Percentiles rank a stretch among this genome's conserved stretches.
These are phyloP conservation scores for Casuarina equisetifolia DNA, from an alignment of 306 rosid species.

Conservation along the genomic window DNA sequence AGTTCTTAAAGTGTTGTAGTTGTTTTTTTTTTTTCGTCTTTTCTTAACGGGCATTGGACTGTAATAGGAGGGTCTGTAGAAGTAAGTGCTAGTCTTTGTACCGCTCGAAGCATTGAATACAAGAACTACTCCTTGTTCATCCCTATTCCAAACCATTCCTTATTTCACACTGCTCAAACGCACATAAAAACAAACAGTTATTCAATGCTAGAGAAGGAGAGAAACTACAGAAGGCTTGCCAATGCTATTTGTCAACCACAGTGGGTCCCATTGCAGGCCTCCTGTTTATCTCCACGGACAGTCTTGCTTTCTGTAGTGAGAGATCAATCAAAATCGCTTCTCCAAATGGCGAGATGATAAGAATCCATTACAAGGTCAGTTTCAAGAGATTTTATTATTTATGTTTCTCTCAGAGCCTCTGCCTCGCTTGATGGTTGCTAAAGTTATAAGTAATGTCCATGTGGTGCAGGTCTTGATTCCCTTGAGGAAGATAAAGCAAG, in stretches of 20 bases:
- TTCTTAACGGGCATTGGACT: too few species aligned
- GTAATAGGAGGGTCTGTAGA: too few species aligned
- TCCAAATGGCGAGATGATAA: constrained; percentile 42
- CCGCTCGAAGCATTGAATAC: too few species aligned
- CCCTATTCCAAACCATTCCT: too few species aligned
- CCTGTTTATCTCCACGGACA: constrained; percentile 74
- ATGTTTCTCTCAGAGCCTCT: not conserved
- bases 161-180: too few species aligned
- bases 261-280: constrained; percentile 34
- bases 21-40: too few species aligned
- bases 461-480: constrained; percentile 50
- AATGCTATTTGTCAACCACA: too few species aligned
- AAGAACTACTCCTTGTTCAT: too few species aligned
- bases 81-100: too few species aligned
- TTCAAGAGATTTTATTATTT: not conserved
- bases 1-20: too few species aligned
- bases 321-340: constrained; percentile 58
- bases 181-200: constrained; percentile 42
- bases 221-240: too few species aligned
- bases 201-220: too few species aligned
- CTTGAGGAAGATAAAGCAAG: constrained; percentile 33
- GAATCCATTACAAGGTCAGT: constrained; percentile 59
- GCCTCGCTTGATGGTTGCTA: constrained; percentile 3
- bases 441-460: not conserved
- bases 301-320: constrained; percentile 77